phyloP scores from a whole-genome alignment of 2,329 filamentous ascomycete species.

The Apiospora hydei region DNA sequence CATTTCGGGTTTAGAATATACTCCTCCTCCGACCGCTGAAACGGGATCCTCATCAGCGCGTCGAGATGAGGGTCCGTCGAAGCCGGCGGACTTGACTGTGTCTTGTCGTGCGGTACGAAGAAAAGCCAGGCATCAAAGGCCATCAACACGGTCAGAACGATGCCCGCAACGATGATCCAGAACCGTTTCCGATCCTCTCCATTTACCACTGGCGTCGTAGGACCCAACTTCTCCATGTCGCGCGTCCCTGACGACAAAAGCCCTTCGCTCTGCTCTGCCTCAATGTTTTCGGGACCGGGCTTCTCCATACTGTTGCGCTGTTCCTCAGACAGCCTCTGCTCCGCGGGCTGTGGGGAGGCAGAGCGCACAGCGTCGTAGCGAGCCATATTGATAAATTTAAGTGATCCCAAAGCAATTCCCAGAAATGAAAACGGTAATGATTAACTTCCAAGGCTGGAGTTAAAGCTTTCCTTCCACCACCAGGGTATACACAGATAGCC shows the following conservation, averaged over 20 bases:
- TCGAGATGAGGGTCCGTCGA: conserved; percentile 12
- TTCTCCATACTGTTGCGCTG: conserved; percentile 19
- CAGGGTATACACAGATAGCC: conserved; percentile 20
- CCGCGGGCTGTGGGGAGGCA: conserved; percentile 6
- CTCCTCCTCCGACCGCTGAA: conserved; percentile 44
- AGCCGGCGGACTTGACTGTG: background rate
- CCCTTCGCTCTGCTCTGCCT: conserved; percentile 27
- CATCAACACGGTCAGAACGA: conserved; percentile 24
- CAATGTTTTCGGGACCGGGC: conserved; percentile 9
- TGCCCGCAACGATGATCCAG: conserved; percentile 30
- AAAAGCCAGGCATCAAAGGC: conserved; percentile 27
- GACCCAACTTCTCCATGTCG: conserved; percentile 25
- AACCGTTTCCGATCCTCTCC: conserved; percentile 22
- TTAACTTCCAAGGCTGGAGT: background rate
- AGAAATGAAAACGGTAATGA: background rate
- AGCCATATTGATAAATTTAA: background rate
- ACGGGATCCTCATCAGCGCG: conserved; percentile 21
- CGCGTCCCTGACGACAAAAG: conserved; percentile 26
- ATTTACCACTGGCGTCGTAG: background rate
- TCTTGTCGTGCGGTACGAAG: conserved; percentile 12
- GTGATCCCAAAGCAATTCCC: background rate
- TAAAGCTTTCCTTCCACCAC: conserved; percentile 6
- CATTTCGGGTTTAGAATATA: conserved; percentile 66
- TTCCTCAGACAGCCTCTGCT: background rate
- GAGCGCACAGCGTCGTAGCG: conserved; percentile 12